phyloP scores from a whole-genome alignment of 148 eudicot species.

The Polygonum maritimum region DNA sequence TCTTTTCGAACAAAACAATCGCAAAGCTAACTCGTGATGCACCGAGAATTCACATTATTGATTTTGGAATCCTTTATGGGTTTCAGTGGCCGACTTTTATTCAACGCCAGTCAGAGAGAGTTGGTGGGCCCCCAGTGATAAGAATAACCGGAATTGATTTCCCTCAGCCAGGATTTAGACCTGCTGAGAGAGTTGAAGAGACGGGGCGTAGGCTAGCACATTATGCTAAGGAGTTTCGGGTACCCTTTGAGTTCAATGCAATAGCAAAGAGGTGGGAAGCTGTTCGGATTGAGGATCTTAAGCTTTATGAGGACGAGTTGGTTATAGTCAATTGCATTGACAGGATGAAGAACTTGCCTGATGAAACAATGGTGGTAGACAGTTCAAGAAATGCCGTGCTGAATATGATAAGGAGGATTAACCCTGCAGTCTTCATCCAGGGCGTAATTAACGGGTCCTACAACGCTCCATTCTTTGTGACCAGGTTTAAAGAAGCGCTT shows the following conservation, averaged over 20 bases:
- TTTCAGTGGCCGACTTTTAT: conserved; percentile 69
- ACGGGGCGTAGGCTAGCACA: conserved; percentile 51
- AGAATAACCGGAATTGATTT: conserved; percentile 61
- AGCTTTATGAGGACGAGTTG: conserved; percentile 41
- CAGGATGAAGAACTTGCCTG: conserved; percentile 43
- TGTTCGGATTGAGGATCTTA: conserved; percentile 40
- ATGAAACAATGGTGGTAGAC: conserved; percentile 40
- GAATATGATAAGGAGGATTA: conserved; percentile 33
- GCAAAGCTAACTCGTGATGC: conserved; percentile 24
- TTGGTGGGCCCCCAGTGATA: conserved; percentile 49
- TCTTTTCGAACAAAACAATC: conserved; percentile 39
- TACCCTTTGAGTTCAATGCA: conserved; percentile 51
- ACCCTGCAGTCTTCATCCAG: conserved; percentile 48
- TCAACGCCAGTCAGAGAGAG: conserved; percentile 36
- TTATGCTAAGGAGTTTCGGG: conserved; percentile 40
- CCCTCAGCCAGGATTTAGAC: conserved; percentile 61
- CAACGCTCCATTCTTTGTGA: conserved; percentile 51
- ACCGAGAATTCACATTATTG: conserved; percentile 42
- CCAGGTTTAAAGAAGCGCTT: conserved; percentile 58
- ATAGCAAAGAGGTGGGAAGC: conserved; percentile 62
- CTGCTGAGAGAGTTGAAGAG: conserved; percentile 51
- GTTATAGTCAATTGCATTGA: conserved; percentile 48
- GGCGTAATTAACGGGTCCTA: conserved; percentile 57
- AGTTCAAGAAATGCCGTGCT: conserved; percentile 46
- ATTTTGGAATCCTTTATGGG: conserved; percentile 62